Evolutionary conservation across 225 moss, liverwort and hornwort species (phyloP).

Genomic region (Lunularia cruciata): DNA sequence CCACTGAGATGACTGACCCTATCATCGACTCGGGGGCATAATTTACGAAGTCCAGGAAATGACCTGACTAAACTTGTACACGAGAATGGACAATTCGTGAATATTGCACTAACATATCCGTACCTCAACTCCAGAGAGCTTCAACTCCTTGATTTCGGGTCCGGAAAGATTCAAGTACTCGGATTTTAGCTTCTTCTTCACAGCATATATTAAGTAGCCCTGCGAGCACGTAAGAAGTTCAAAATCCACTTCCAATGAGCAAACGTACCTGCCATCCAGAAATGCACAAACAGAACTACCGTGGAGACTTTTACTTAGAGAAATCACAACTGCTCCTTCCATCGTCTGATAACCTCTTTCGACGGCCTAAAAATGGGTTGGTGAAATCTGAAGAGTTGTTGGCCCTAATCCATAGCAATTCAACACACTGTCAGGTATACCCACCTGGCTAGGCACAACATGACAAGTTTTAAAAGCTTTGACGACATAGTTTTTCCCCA

Average conservation of each 20-base stretch:
- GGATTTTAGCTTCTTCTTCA: constrained; percentile 85
- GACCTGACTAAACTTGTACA: neutral
- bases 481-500: constrained; percentile 79
- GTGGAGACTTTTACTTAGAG: too few relatives aligned
- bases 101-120: neutral
- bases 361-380: too few relatives aligned
- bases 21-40: too few relatives aligned
- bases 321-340: too few relatives aligned
- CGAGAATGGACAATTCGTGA: neutral
- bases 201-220: constrained; percentile 88
- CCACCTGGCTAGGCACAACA: constrained; percentile 89
- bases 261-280: too few relatives aligned
- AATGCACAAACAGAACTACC: neutral
- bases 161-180: constrained; percentile 63
- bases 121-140: constrained; percentile 70
- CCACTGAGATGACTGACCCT: neutral
- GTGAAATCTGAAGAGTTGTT: too few relatives aligned
- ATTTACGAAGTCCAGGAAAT: too few relatives aligned
- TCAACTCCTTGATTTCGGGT: constrained; percentile 62
- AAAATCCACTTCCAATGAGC: neutral
- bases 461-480: constrained; percentile 93
- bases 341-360: too few relatives aligned
- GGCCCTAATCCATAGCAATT: neutral
- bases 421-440: neutral
- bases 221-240: constrained; percentile 25